Base-by-base conservation (phyloP, 129 eudicot genomes). In the Tanacetum coccineum region DNA sequence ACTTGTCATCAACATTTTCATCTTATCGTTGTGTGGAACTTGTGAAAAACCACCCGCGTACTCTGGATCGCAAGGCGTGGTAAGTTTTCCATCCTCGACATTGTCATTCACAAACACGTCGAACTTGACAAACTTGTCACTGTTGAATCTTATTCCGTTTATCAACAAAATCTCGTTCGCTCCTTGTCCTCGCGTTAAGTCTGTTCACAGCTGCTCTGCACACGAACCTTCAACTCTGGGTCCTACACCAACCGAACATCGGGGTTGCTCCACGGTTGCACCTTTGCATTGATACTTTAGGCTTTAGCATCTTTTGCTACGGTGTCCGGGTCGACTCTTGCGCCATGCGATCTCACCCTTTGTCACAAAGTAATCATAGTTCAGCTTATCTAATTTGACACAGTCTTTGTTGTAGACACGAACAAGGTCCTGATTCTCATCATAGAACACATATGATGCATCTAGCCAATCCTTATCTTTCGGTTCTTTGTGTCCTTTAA, bases 11-110 rank as follows among this genome's bases (percentile, higher is more conserved):
- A 40, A 50, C 78, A 70, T 73, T 18, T 47, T 58, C 5, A 59
- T 59, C 58, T 20, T 62, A 6, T 32, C 25, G 9, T 13, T 60
- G 5, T 73, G 81, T 0, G 84, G 86, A 58, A 87, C 64, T 56
- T 77, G 73, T 3, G 85, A 51, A 47, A 77, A 87, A 14, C 91
- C 72, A 8, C 95, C 91, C 8, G 85, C 90, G 21, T 79, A 87
- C 81, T 84, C 95, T 0, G 86, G 72, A 40, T 59, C 78, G 6
- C 73, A 68, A 0, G 84, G 79, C 20, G 75, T 79, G 1, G 79
- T 58, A 0, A 55, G 0, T 42, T 25, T 30, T 0, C 44, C 64
- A 0, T 39, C 57, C 3, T 86, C 81, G 8, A 82, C 81, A 4
- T 79, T 75, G 47, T 76, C 87, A 63, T 85, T 82, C 60, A 85